Conservation (phyloP, 1,284 basidiomycete genomes). For the Volvariella volvacea region DNA sequence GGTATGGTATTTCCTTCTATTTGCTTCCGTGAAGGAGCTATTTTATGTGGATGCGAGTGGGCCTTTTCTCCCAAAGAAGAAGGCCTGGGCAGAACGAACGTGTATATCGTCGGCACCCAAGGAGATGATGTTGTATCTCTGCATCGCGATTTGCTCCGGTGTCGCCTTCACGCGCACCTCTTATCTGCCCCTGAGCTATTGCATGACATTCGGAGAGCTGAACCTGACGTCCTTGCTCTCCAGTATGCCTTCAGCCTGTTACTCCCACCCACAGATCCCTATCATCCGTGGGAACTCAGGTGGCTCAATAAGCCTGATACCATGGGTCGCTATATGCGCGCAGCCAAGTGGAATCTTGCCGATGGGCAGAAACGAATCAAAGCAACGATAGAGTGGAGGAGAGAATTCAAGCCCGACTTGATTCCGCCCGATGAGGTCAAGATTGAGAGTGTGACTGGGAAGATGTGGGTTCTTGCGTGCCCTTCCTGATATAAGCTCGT, state of each 20-base stretch:
- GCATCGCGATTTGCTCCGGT: too few species aligned
- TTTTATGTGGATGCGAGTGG: not conserved
- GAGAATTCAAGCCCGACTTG: slow-evolving; percentile 77
- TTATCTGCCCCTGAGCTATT: too few species aligned
- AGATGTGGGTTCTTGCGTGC: slow-evolving; percentile 58
- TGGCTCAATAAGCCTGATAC: slow-evolving; percentile 74
- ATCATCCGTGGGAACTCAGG: slow-evolving; percentile 67
- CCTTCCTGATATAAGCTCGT: slow-evolving; percentile 1
- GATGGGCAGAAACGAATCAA: slow-evolving; percentile 76
- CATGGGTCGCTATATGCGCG: slow-evolving; percentile 76
- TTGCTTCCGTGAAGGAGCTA: not conserved
- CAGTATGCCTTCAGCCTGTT: slow-evolving; percentile 62
- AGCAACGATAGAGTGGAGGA: slow-evolving; percentile 73
- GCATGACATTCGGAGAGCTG: too few species aligned
- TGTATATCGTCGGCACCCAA: too few species aligned
- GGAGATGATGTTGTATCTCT: too few species aligned
- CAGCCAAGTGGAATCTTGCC: slow-evolving; percentile 74
- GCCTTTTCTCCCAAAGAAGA: too few species aligned
- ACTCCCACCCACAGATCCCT: slow-evolving; percentile 62
- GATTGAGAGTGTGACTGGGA: slow-evolving; percentile 77
- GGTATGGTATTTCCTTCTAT: slow-evolving; percentile 28
- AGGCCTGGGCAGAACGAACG: too few species aligned
- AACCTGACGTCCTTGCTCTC: not conserved
- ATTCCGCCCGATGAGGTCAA: slow-evolving; percentile 74
- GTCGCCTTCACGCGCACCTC: too few species aligned